Evolutionary conservation across 192 early-diverging fungal species (phyloP), one percentile per base, ranked within the genome.

Genomic region (Backusella circina): DNA sequence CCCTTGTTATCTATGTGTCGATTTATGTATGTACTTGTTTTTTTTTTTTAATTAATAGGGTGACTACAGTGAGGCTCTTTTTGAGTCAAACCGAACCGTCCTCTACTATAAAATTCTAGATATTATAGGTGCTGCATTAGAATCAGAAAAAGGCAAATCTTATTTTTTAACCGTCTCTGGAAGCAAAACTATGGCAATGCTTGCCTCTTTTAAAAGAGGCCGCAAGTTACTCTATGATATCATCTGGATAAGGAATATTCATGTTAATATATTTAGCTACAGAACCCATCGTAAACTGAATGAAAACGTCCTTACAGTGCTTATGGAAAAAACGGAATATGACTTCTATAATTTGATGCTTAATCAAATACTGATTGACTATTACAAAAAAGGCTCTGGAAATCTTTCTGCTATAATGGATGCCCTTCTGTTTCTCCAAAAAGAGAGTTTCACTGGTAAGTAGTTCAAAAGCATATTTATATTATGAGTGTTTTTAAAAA

Each of bases 101-200:
- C 8, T 61, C 2, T 1, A 1, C 26, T 2, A 12, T 1, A 10
- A 26, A 61, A 5, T 61, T 10, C 2, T 1, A 61, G 7, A 61
- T 5, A 61, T 28, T 28, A 61, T 61, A 3, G 7, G 26, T 3
- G 4, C 8, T 2, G 23, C 26, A 10, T 61, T 61, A 70, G 0
- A 28, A 9, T 26, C 54, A 61, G 23, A 61, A 12, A 61, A 28
- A 1, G 21, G 54, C 9, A 13, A 12, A 23, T 12, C 2, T 3
- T 70, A 44, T 38, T 70, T 70, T 47, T 41, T 28, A 30, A 70
- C 69, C 2, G 13, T 47, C 16, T 70, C 69, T 16, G 69, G 69
- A 44, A 70, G 69, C 16, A 41, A 30, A 70, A 44, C 69, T 1
- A 15, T 70, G 15, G 69, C 37, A 3, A 47, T 31, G 39, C 38